phyloP scores from a whole-genome alignment of 371 early-diverging fungal species.

The Synchytrium microbalum region DNA sequence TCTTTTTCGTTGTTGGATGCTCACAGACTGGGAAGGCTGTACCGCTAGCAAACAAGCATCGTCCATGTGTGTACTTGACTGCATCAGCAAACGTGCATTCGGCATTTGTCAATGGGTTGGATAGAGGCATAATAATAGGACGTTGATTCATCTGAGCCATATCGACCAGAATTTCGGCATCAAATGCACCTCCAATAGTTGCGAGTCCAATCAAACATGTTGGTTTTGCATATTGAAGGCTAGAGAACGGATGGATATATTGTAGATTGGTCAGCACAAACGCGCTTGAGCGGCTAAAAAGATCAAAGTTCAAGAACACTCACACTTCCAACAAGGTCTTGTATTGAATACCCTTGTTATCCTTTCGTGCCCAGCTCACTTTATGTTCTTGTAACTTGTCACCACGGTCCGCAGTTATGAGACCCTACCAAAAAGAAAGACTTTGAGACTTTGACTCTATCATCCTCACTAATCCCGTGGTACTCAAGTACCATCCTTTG shows the following conservation, averaged over 20 bases:
- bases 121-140: constrained; percentile 88
- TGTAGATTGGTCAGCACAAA: too few species aligned
- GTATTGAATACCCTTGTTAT: constrained; percentile 65
- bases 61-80: constrained; percentile 66
- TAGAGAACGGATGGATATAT: constrained; percentile 24
- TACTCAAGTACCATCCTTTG: too few species aligned
- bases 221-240: constrained; percentile 18
- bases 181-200: constrained; percentile 66
- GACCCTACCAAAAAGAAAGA: constrained; percentile 33
- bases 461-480: constrained; percentile 26
- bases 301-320: too few species aligned
- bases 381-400: constrained; percentile 78
- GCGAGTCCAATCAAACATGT: constrained; percentile 69
- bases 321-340: constrained; percentile 58
- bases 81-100: constrained; percentile 89
- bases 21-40: constrained; percentile 80
- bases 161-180: constrained; percentile 43
- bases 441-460: constrained; percentile 10
- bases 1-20: constrained; percentile 45
- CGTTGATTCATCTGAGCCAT: constrained; percentile 67
- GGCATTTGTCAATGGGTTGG: constrained; percentile 72
- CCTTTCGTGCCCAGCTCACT: constrained; percentile 65
- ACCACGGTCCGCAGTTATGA: constrained; percentile 74
- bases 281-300: too few species aligned
- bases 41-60: constrained; percentile 85